Conservation (phyloP, 306 rosid genomes). For the Alnus rubra region DNA sequence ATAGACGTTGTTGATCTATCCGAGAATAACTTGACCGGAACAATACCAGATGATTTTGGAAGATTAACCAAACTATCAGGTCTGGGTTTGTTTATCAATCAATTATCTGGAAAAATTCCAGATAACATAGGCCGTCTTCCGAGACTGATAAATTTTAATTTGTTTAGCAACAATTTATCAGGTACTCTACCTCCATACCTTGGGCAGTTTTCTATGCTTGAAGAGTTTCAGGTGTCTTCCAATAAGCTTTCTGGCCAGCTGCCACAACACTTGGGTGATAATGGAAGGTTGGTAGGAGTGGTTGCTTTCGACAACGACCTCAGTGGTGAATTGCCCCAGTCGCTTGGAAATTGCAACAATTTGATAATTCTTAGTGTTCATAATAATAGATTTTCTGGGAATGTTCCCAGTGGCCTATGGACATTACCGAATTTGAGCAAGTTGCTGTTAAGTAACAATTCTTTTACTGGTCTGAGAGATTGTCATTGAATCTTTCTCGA, state of each 20-base stretch:
- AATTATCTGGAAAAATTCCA: constrained; percentile 63
- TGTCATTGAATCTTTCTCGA: constrained; percentile 36
- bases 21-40: constrained; percentile 41
- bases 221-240: constrained; percentile 24
- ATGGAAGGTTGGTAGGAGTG: constrained; percentile 41
- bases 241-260: constrained; percentile 54
- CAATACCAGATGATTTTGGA: constrained; percentile 60
- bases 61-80: constrained; percentile 40
- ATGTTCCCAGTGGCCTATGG: constrained; percentile 68
- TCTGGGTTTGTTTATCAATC: constrained; percentile 43
- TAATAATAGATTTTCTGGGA: constrained; percentile 51
- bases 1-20: constrained; percentile 48
- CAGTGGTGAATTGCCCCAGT: constrained; percentile 61
- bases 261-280: constrained; percentile 59
- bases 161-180: constrained; percentile 52
- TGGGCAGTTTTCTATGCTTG: constrained; percentile 47
- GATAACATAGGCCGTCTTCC: constrained; percentile 54
- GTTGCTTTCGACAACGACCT: constrained; percentile 44
- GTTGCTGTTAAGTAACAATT: constrained; percentile 42
- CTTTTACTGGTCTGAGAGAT: constrained; percentile 50
- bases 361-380: constrained; percentile 29
- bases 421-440: constrained; percentile 31
- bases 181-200: constrained; percentile 60
- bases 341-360: constrained; percentile 57
- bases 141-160: constrained; percentile 29